Percentiles rank a stretch among this genome's conserved stretches.
phyloP scores from a whole-genome alignment of 1,284 basidiomycete genomes.

The Xerocomus minutiporus region DNA sequence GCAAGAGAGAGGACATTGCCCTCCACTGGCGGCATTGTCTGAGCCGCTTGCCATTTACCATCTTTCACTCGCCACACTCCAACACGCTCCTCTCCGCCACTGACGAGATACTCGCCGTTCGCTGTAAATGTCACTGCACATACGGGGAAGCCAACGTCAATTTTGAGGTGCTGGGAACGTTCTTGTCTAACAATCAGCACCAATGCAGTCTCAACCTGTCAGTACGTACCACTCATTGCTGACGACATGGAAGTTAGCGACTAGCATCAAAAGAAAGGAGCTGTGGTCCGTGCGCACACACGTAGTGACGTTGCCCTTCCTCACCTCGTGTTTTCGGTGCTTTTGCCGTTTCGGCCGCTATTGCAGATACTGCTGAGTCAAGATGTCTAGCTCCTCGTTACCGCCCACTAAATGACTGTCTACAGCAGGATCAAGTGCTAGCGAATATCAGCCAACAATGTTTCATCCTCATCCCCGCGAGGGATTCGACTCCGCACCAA shows the following conservation, averaged over 20 bases:
- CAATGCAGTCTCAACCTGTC: background rate
- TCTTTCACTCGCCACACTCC: constrained; percentile 7
- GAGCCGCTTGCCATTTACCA: background rate
- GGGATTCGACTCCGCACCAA: too few species aligned
- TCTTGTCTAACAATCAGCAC: background rate
- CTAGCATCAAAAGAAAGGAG: too few species aligned
- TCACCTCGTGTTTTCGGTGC: too few species aligned
- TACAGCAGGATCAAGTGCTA: too few species aligned
- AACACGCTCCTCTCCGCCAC: constrained; percentile 7
- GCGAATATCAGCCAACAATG: too few species aligned
- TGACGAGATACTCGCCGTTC: constrained; percentile 8
- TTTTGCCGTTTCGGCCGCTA: too few species aligned
- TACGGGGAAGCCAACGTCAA: background rate
- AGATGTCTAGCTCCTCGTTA: too few species aligned
- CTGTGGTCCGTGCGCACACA: too few species aligned
- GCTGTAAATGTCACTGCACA: constrained; percentile 7
- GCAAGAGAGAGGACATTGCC: constrained; percentile 6
- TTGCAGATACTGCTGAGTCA: too few species aligned
- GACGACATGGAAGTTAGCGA: background rate
- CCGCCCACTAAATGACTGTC: too few species aligned
- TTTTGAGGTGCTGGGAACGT: background rate
- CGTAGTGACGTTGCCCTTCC: too few species aligned
- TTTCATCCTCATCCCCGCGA: too few species aligned
- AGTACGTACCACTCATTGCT: background rate
- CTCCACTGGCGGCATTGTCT: background rate